phyloP scores from a whole-genome alignment of 2,329 filamentous ascomycete genomes.

The Cladophialophora bantiana region DNA sequence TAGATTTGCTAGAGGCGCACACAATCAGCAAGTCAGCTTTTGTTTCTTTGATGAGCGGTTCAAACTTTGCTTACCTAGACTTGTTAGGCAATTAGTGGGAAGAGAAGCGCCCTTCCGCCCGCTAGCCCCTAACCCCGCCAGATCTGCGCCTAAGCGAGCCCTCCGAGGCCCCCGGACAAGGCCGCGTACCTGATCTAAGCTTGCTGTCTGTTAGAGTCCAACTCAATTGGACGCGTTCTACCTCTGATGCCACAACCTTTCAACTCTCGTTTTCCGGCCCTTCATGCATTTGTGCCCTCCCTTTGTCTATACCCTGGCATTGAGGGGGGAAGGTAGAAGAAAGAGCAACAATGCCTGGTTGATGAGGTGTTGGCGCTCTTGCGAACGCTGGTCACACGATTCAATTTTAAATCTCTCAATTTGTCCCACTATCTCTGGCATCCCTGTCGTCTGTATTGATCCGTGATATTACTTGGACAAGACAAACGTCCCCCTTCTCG shows the following conservation, averaged over 20 bases:
- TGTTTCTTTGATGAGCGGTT: not conserved
- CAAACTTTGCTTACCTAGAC: not conserved
- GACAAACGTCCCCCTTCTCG: not conserved
- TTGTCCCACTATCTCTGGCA: slow-evolving; percentile 5
- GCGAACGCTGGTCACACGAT: not conserved
- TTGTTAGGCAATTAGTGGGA: not conserved
- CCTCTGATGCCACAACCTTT: slow-evolving; percentile 1
- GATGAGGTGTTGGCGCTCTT: not conserved
- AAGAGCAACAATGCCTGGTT: not conserved
- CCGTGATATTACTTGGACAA: not conserved
- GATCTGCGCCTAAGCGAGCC: slow-evolving; percentile 8
- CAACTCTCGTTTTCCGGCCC: not conserved
- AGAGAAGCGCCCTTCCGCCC: not conserved
- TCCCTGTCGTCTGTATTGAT: not conserved
- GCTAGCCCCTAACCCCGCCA: slow-evolving; percentile 2
- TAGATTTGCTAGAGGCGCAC: not conserved
- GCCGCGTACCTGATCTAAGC: not conserved
- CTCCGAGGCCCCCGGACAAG: not conserved
- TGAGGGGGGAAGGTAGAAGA: not conserved
- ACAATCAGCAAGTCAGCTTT: not conserved
- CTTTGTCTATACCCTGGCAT: not conserved
- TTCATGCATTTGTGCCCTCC: not conserved
- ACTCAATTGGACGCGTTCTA: not conserved
- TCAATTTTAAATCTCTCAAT: slow-evolving; percentile 7
- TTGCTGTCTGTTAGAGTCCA: not conserved